Conservation (phyloP, 2,329 filamentous ascomycete species). For the Phaeosphaeriaceae sp. region DNA sequence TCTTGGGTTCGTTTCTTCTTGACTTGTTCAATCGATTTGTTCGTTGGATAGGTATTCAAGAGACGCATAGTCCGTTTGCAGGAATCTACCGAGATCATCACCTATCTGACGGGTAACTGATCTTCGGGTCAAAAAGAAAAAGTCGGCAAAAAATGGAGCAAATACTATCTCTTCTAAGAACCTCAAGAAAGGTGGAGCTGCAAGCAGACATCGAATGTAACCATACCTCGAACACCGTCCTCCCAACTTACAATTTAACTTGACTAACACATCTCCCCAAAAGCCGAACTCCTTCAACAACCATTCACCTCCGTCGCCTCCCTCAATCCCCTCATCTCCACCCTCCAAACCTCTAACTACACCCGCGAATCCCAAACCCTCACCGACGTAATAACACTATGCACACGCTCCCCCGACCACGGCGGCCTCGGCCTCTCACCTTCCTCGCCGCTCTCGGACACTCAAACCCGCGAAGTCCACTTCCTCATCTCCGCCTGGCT, state of each 20-base stretch:
- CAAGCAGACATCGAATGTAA: neutral
- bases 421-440: conserved; percentile 32
- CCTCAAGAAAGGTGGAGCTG: neutral
- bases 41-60: neutral
- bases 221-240: neutral
- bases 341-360: conserved; percentile 8
- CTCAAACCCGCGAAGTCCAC: conserved; percentile 25
- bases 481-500: conserved; percentile 38
- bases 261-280: neutral
- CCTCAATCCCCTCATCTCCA: conserved; percentile 7
- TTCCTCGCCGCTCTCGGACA: conserved; percentile 6
- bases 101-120: neutral
- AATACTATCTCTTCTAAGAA: conserved; percentile 4
- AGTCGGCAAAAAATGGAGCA: conserved; percentile 9
- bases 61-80: no score
- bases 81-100: no score
- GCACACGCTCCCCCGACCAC: conserved; percentile 24
- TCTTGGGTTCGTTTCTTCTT: no score
- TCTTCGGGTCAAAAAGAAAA: neutral
- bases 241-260: neutral
- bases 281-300: conserved; percentile 1
- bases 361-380: conserved; percentile 27
- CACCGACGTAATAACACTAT: conserved; percentile 22
- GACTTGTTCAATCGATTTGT: no score
- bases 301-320: neutral